A percentile compares a stretch with the other conserved stretches of the same genome.
These are phyloP conservation scores for Nakazawaea ernobii DNA, from an alignment of 805 yeast genomes.

Conservation along the genomic window DNA sequence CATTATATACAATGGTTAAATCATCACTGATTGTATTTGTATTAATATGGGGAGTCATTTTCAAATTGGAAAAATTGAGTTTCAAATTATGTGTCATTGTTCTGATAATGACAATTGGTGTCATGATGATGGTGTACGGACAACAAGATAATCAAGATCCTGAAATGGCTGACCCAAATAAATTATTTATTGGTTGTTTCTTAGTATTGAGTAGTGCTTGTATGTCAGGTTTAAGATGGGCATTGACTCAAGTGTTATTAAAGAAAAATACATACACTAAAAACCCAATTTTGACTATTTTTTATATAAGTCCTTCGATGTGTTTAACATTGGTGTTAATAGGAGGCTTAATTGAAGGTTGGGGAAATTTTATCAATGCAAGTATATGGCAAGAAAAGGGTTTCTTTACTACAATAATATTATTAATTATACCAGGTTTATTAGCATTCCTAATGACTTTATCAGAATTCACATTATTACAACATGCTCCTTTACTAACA, in stretches of 20 bases:
- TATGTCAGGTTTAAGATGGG: conserved; percentile 92
- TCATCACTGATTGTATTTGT: conserved; percentile 88
- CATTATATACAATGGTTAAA: conserved; percentile 89
- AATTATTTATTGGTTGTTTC: conserved; percentile 51
- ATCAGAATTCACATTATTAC: conserved; percentile 78
- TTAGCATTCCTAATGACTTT: conserved; percentile 87
- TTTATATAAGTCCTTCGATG: conserved; percentile 84
- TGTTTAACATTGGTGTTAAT: conserved; percentile 51
- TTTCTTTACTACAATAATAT: conserved; percentile 41
- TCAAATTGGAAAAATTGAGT: conserved; percentile 70
- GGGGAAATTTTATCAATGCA: conserved; percentile 42
- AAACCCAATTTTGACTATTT: conserved; percentile 79
- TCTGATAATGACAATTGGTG: conserved; percentile 74
- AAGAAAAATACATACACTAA: conserved; percentile 51
- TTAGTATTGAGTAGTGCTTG: conserved; percentile 74
- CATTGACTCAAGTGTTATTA: conserved; percentile 79
- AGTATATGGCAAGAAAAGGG: conserved; percentile 67
- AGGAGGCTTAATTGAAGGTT: conserved; percentile 70
- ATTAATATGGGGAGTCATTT: conserved; percentile 76
- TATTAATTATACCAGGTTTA: conserved; percentile 76
- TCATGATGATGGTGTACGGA: conserved; percentile 76
- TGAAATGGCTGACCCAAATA: conserved; percentile 16
- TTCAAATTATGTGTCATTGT: conserved; percentile 68
- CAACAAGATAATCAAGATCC: conserved; percentile 24
- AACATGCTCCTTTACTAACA: conserved; percentile 79